Base-by-base conservation (phyloP, 2,329 filamentous ascomycete species). In the Alternaria postmessia region DNA sequence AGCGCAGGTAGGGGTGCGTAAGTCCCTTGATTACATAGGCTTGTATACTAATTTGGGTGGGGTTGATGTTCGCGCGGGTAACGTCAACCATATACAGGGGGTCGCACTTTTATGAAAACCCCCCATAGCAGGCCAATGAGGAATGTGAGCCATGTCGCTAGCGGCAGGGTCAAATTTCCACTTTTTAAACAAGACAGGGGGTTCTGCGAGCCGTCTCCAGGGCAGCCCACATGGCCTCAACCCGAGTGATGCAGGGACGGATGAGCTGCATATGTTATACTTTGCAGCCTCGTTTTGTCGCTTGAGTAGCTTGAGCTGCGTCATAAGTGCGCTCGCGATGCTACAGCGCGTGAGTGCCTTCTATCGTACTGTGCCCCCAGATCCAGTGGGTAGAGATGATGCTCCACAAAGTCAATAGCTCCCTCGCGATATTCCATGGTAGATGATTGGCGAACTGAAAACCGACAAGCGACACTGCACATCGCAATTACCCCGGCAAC, bases 71-170 rank as follows among this genome's bases (percentile, higher is more conserved):
- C n/a, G n/a, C n/a, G n/a, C n/a, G n/a, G n/a, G n/a, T n/a, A n/a
- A n/a, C n/a, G n/a, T n/a, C n/a, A n/a, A n/a, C n/a, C n/a, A n/a
- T n/a, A n/a, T n/a, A n/a, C n/a, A n/a, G n/a, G n/a, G n/a, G n/a
- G n/a, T n/a, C n/a, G n/a, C n/a, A n/a, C n/a, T n/a, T n/a, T n/a
- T n/a, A n/a, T n/a, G n/a, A n/a, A n/a, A n/a, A n/a, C n/a, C n/a
- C n/a, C n/a, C n/a, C n/a, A n/a, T n/a, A n/a, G 54, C 59, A 59
- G 62, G 46, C 74, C 69, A 75, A 76, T 76, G 66, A 71, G 36
- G 22, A 9, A 2, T 4, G 16, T 16, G 32, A 30, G 34, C 44
- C 34, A 36, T n/a, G 20, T 41, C 24, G 46, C 28, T 56, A 62
- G 61, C 44, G 54, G 24, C 42, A 53, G 51, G 47, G 59, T 61